Percentiles rank a stretch among this genome's conserved stretches.
These are phyloP conservation scores for Rosa lucieae DNA, from an alignment of 306 rosid genomes.

Conservation along the genomic window DNA sequence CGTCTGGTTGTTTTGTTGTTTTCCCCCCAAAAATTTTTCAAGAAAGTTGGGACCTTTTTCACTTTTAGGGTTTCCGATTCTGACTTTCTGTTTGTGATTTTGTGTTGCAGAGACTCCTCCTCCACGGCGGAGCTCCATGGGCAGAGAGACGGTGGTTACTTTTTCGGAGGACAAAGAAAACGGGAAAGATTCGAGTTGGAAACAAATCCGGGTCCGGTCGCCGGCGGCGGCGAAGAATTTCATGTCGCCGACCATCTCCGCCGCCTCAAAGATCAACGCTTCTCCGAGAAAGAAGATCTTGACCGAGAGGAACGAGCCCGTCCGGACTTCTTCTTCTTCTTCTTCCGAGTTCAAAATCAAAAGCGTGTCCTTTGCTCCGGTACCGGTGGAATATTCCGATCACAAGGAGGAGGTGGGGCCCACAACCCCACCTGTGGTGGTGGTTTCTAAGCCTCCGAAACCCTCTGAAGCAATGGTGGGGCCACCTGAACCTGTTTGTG, in stretches of 20 bases:
- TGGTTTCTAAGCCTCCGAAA: slow-evolving; percentile 32
- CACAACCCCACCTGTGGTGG: not conserved
- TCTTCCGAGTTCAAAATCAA: slow-evolving; percentile 41
- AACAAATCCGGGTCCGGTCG: slow-evolving; percentile 47
- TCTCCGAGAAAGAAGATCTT: slow-evolving; percentile 79
- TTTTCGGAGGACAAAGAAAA: slow-evolving; percentile 73
- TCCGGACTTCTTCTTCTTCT: slow-evolving; percentile 26
- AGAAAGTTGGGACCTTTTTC: slow-evolving; percentile 12
- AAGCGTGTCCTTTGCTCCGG: slow-evolving; percentile 23
- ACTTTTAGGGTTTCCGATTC: not conserved
- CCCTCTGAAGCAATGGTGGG: not conserved
- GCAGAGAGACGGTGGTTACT: slow-evolving; percentile 37
- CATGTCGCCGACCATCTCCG: slow-evolving; percentile 91
- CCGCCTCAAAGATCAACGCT: slow-evolving; percentile 56
- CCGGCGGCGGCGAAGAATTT: slow-evolving; percentile 68
- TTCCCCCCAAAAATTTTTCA: not conserved
- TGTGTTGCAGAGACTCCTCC: slow-evolving; percentile 43
- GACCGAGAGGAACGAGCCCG: slow-evolving; percentile 61
- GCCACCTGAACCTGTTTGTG: slow-evolving; percentile 25
- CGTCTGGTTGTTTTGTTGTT: too few relatives aligned
- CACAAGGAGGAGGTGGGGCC: slow-evolving; percentile 33
- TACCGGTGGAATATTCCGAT: slow-evolving; percentile 15
- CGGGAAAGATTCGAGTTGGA: slow-evolving; percentile 50
- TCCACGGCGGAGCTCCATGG: slow-evolving; percentile 44
- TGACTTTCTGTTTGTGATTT: not conserved